phyloP scores from a whole-genome alignment of 1,284 basidiomycete species.

The Cryptococcus sp. region DNA sequence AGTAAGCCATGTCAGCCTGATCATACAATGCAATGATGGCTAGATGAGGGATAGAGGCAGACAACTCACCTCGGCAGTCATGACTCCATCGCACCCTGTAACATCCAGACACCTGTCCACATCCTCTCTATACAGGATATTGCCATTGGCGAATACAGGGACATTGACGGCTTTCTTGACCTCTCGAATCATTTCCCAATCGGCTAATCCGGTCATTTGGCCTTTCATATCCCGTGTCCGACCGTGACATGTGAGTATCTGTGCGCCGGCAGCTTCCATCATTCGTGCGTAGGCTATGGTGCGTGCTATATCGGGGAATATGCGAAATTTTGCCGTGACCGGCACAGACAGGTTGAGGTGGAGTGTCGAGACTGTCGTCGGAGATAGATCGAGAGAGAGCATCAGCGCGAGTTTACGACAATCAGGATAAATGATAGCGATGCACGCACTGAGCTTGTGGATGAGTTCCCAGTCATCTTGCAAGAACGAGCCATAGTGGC shows the following conservation, averaged over 20 bases:
- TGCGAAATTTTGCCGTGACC: conserved; percentile 93
- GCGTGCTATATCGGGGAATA: conserved; percentile 81
- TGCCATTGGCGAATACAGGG: conserved; percentile 97
- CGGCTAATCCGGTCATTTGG: conserved; percentile 72
- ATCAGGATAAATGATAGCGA: neutral
- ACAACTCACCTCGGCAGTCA: conserved; percentile 74
- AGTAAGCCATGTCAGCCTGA: neutral
- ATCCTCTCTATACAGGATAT: conserved; percentile 81
- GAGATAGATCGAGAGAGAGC: neutral
- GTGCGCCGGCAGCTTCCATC: conserved; percentile 92
- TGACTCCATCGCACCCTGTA: conserved; percentile 88
- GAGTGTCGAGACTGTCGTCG: conserved; percentile 69
- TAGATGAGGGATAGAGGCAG: too few relatives aligned
- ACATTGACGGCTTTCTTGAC: conserved; percentile 85
- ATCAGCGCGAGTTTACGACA: neutral
- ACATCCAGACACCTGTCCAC: conserved; percentile 71
- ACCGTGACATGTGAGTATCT: conserved; percentile 92
- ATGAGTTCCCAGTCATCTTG: conserved; percentile 94
- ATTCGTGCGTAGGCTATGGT: conserved; percentile 92
- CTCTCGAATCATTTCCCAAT: conserved; percentile 78
- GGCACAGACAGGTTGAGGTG: conserved; percentile 82
- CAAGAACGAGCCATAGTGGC: conserved; percentile 85
- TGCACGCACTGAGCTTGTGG: conserved; percentile 68
- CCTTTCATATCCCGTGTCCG: conserved; percentile 89
- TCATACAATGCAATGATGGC: neutral